Evolutionary conservation across 345 rosid genomes (phyloP), one percentile per base, ranked within the genome.

Genomic region (Eutrema heterophyllum): DNA sequence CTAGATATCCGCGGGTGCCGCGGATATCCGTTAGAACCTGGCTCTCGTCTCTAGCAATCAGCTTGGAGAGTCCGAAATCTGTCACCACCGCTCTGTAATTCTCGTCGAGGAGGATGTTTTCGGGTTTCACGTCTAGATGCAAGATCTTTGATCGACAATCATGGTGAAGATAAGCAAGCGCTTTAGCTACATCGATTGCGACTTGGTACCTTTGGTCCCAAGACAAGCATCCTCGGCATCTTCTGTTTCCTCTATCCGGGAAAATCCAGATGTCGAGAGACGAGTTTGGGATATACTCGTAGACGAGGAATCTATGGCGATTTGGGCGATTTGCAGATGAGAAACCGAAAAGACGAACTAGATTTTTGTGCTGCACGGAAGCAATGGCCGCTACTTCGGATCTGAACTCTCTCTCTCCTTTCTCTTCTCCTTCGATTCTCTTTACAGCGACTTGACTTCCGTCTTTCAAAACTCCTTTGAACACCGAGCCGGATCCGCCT

Each of bases 341-440:
- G 27, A 83, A 91, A 6, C 97, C 96, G n/a, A 74, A 62, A 39
- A 89, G 84, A 29, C 89, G 87, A 55, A 82, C 86, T 3, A 91
- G 83, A 45, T 83, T 85, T 3, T 87, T 77, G 67, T 91, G 97
- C 64, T 89, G 96, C 0, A 87, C 87, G 29, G 90, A 85, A 9
- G 92, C 84, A 7, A 91, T 87, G 1, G 97, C 89, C 0, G 91
- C 81, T 26, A 92, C 92, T 72, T 92, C 96, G 0, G 96, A 82
- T 63, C 80, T 70, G 61, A 89, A 89, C 32, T 85, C 89, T 67
- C 71, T 89, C 55, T 86, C 88, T 2, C 91, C 90, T 10, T 65
- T 86, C 38, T 85, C 89, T 67, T 86, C 88, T 0, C 89, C 83
- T 3, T 84, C 85, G 39, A 92, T 85, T 40, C 85, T 67, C 49